phyloP scores from a whole-genome alignment of 2,329 filamentous ascomycete genomes.

The Fusarium incarnatum region DNA sequence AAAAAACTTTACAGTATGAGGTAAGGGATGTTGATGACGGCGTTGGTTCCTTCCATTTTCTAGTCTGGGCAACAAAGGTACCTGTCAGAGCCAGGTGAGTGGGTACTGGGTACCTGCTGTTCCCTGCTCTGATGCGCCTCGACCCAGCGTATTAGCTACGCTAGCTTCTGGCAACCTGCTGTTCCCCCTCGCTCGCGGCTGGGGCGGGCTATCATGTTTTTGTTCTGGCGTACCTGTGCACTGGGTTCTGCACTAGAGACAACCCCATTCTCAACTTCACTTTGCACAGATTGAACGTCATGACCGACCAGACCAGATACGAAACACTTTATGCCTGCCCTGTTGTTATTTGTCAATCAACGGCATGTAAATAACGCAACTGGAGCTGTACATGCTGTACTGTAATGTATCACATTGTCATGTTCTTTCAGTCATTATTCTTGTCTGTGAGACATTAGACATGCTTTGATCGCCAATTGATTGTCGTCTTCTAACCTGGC shows the following conservation, averaged over 20 bases:
- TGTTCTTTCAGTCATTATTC: not conserved
- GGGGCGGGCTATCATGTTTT: slow-evolving; percentile 35
- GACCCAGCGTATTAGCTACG: slow-evolving; percentile 27
- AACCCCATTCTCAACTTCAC: slow-evolving; percentile 30
- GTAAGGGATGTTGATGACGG: slow-evolving; percentile 44
- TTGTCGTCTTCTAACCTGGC: slow-evolving; percentile 14
- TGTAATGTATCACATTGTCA: slow-evolving; percentile 1
- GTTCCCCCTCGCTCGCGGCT: slow-evolving; percentile 38
- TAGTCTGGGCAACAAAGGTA: slow-evolving; percentile 30
- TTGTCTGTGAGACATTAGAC: slow-evolving; percentile 7
- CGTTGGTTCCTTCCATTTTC: slow-evolving; percentile 15
- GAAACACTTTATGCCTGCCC: slow-evolving; percentile 19
- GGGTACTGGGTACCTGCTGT: slow-evolving; percentile 24
- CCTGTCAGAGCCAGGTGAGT: slow-evolving; percentile 17
- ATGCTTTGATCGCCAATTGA: slow-evolving; percentile 16
- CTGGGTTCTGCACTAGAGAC: slow-evolving; percentile 37
- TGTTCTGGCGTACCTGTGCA: slow-evolving; percentile 3
- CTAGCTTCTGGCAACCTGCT: slow-evolving; percentile 5
- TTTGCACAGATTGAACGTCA: slow-evolving; percentile 32
- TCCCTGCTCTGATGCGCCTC: not conserved
- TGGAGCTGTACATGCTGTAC: not conserved
- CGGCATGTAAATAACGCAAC: slow-evolving; percentile 38
- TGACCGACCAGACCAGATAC: slow-evolving; percentile 19
- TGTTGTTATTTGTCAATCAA: slow-evolving; percentile 24
- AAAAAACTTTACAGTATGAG: slow-evolving; percentile 41